These are phyloP conservation scores for Amesomyces nigricolor DNA, from an alignment of 2,329 filamentous ascomycete species.

Conservation along the genomic window DNA sequence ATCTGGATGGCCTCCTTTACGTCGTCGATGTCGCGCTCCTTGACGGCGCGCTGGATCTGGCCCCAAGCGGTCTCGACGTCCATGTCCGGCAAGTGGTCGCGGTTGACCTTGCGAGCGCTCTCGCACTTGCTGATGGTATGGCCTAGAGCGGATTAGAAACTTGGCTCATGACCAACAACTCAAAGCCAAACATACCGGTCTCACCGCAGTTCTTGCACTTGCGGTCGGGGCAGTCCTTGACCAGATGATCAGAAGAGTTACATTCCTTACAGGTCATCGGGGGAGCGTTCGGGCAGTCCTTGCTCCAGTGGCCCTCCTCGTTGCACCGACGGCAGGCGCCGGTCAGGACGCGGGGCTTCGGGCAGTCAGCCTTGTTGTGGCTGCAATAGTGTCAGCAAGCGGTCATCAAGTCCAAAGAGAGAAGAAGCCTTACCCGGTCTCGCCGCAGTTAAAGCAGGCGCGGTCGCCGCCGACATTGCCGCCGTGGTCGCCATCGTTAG, in stretches of 20 bases:
- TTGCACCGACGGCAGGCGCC: constrained; percentile 41
- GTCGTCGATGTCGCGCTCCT: constrained; percentile 55
- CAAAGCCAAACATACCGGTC: constrained; percentile 49
- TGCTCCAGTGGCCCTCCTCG: constrained; percentile 48
- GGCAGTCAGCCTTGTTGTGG: constrained; percentile 58
- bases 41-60: constrained; percentile 47
- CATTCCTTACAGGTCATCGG: constrained; percentile 37
- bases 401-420: constrained; percentile 8
- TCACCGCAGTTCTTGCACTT: constrained; percentile 57
- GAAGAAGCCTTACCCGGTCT: constrained; percentile 39
- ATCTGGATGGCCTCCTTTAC: constrained; percentile 54
- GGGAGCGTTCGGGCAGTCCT: constrained; percentile 52
- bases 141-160: constrained; percentile 35
- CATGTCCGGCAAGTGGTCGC: constrained; percentile 44
- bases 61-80: constrained; percentile 53
- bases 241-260: constrained; percentile 43
- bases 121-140: constrained; percentile 53
- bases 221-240: constrained; percentile 32
- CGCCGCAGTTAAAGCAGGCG: constrained; percentile 56
- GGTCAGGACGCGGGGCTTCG: constrained; percentile 44
- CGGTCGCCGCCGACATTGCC: constrained; percentile 29
- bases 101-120: constrained; percentile 54
- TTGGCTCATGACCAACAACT: background rate
- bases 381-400: constrained; percentile 30
- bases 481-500: constrained; percentile 15